These are phyloP conservation scores for Rhizoctonia solani DNA, from an alignment of 1,284 basidiomycete species.

Conservation along the genomic window DNA sequence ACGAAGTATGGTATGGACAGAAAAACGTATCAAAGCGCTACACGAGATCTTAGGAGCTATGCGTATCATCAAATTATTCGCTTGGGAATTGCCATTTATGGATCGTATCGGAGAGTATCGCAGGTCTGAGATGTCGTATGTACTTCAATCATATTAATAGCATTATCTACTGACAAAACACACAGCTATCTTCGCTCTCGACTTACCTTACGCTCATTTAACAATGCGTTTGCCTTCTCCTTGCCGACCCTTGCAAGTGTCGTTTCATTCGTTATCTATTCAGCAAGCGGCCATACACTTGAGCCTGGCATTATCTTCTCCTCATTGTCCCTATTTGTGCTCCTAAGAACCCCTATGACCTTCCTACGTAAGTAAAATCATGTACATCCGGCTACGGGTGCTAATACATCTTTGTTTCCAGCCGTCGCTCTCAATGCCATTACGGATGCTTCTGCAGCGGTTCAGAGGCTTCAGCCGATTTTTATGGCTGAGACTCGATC, in stretches of 20 bases:
- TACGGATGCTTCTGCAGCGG: constrained; percentile 78
- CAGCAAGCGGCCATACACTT: constrained; percentile 65
- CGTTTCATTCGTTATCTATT: constrained; percentile 82
- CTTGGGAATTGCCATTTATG: constrained; percentile 43
- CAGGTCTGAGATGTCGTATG: constrained; percentile 61
- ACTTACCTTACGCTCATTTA: constrained; percentile 70
- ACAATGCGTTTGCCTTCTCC: constrained; percentile 67
- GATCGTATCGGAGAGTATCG: constrained; percentile 72
- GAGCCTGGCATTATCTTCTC: constrained; percentile 76
- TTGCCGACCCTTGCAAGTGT: constrained; percentile 83
- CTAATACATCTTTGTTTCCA: constrained; percentile 41
- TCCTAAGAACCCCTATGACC: constrained; percentile 74
- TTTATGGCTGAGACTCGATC: constrained; percentile 73
- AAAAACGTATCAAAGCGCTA: constrained; percentile 79
- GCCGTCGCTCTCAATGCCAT: constrained; percentile 77
- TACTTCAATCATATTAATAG: background rate
- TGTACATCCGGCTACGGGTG: background rate
- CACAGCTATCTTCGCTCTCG: constrained; percentile 71
- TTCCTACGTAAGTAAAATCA: constrained; percentile 59
- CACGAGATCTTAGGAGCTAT: constrained; percentile 75
- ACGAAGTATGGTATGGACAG: constrained; percentile 81
- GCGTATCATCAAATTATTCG: constrained; percentile 38
- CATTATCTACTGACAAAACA: background rate
- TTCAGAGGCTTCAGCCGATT: constrained; percentile 66
- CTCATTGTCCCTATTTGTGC: constrained; percentile 82